Conservation (phyloP, 257 asterid genomes). For the Solanum pinnatisectum region DNA sequence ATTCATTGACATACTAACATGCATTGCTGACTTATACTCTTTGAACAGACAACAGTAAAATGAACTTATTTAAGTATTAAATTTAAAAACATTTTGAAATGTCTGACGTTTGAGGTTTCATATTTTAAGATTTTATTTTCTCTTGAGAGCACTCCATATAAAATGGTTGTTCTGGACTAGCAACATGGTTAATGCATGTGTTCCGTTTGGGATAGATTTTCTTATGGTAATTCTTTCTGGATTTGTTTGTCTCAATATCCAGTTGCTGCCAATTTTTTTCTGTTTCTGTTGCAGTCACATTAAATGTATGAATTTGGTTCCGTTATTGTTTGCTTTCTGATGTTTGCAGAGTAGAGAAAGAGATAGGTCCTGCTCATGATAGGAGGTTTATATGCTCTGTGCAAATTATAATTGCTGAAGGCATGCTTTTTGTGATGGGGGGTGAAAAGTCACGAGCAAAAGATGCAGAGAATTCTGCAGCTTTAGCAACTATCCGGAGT, state of each 20-base stretch:
- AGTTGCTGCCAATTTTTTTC: neutral
- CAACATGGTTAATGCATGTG: neutral
- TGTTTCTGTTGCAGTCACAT: neutral
- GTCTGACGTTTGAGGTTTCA: neutral
- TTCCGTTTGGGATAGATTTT: neutral
- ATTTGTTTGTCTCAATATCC: neutral
- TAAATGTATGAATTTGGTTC: neutral
- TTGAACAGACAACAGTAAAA: neutral
- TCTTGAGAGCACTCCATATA: neutral
- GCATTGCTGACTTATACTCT: neutral
- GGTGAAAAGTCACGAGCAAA: conserved; percentile 38
- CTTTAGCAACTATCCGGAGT: conserved; percentile 41
- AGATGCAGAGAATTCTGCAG: conserved; percentile 83
- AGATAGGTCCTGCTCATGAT: conserved; percentile 44
- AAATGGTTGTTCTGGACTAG: neutral
- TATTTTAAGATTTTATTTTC: neutral
- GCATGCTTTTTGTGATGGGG: conserved; percentile 18
- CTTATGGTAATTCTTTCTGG: neutral
- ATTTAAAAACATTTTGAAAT: neutral
- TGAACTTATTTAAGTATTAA: neutral
- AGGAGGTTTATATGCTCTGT: conserved; percentile 59
- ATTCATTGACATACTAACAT: neutral
- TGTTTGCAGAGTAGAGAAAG: conserved; percentile 41
- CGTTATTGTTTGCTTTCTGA: neutral
- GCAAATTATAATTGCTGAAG: conserved; percentile 29